Evolutionary conservation across 2,329 filamentous ascomycete genomes (phyloP), one percentile per base, ranked within the genome.

Genomic region (Colletotrichum musicola): DNA sequence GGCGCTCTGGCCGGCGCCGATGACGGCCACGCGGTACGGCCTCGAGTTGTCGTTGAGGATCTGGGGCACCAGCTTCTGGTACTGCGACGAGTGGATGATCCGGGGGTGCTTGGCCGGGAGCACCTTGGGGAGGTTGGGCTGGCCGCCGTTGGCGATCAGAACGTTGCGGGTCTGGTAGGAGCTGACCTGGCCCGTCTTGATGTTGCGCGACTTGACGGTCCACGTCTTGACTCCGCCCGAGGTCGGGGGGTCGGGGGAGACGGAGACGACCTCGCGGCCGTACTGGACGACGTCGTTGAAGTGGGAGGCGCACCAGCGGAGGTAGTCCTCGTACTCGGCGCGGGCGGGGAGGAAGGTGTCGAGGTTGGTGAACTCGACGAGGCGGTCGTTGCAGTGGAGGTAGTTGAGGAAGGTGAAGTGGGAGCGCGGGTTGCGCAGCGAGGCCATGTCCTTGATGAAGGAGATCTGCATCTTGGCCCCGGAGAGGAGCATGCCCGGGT

Each of bases 381-480:
- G 86, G n/a, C 95, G 88, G 64, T 87, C 86, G 74, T 97, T 92
- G 74, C 88, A 82, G 82, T 97, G 92, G 13, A 98, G 88, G 79
- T 98, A 98, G 81, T 98, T 98, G 77, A 97, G 84, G 81, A 98
- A 98, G 14, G 95, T 98, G 80, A 98, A 98, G 75, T 94, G 88
- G 72, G 93, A 97, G 71, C 92, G 89, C 7, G 95, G 95, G 77
- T 98, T 91, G 66, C 95, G 88, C 73, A 97, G 85, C 4, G 93
- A 96, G 4, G 95, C 95, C 79, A 98, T 88, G 77, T 98, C 95
- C 83, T 98, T 98, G 82, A 98, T 88, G 83, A 97, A 98, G 10
- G 93, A 97, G 74, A 98, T 98, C 78, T 98, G 95, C 95, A 98
- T 98, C 82, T 92, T 94, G 60, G 95, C 93, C 5, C 94, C 95